Conservation (phyloP, 257 asterid genomes). For the Catharanthus roseus region DNA sequence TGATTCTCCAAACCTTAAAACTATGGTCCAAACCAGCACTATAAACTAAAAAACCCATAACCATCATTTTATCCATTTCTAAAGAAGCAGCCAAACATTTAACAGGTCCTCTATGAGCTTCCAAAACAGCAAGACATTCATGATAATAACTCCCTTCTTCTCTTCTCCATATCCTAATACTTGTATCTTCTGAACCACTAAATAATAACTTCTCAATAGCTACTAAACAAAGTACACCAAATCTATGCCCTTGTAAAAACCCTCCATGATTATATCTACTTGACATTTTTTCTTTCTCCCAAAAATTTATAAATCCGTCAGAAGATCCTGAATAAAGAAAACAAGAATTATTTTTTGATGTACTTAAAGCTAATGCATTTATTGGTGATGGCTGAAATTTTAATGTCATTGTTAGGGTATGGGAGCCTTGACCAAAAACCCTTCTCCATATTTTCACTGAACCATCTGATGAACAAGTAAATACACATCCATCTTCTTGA, state of each 20-base stretch:
- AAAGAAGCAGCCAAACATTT: slow-evolving; percentile 64
- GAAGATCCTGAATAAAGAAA: slow-evolving; percentile 88
- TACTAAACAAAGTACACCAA: slow-evolving; percentile 60
- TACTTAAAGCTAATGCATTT: slow-evolving; percentile 53
- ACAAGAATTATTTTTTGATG: slow-evolving; percentile 29
- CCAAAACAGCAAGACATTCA: slow-evolving; percentile 79
- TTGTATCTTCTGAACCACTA: slow-evolving; percentile 90
- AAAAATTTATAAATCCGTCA: slow-evolving; percentile 79
- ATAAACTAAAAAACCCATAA: slow-evolving; percentile 66
- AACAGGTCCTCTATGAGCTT: slow-evolving; percentile 86
- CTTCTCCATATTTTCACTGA: slow-evolving; percentile 74
- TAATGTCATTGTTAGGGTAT: slow-evolving; percentile 70
- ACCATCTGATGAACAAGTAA: slow-evolving; percentile 79
- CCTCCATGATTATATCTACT: slow-evolving; percentile 85
- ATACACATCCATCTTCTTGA: slow-evolving; percentile 71
- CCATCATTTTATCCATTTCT: slow-evolving; percentile 60
- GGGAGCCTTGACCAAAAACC: slow-evolving; percentile 73
- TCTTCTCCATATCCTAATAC: slow-evolving; percentile 75
- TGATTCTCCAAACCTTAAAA: slow-evolving; percentile 88
- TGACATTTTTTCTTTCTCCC: slow-evolving; percentile 81
- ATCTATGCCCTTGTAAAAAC: slow-evolving; percentile 74
- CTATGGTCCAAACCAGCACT: slow-evolving; percentile 85
- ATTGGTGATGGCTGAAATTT: slow-evolving; percentile 76
- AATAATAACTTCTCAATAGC: slow-evolving; percentile 69
- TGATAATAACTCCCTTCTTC: slow-evolving; percentile 89